Base-by-base conservation (phyloP, 257 asterid genomes). In the Penstemon barbatus region DNA sequence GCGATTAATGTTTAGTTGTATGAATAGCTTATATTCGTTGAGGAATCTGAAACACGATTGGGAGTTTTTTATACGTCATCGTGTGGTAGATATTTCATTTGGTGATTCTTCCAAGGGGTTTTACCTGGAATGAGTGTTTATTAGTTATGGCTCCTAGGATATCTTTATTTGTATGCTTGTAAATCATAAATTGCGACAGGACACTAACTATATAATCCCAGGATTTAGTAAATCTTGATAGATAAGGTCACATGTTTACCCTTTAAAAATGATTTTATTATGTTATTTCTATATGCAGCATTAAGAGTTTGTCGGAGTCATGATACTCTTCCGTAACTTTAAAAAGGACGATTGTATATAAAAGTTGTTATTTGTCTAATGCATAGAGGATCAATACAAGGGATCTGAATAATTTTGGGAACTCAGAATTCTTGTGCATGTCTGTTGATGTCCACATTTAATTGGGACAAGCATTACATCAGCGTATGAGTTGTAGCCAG, bases 41-140 rank as follows among this genome's bases (percentile, higher is more conserved):
- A 66, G 67, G 74, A 57, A 63, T 72, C 72, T 42, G 45, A 52
- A 58, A 58, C 39, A n/a, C 41, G n/a, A 48, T 52, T 49, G 46
- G 61, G 50, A 58, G 39, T 15, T 55, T 64, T 10, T 15, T 19
- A 15, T 41, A 18, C 5, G 6, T 10, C 36, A 18, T 38, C 33
- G 60, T 45, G 63, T 33, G 0, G n/a, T 33, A 46, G 46, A 10
- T 55, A 7, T 40, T 6, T 45, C 8, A 13, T 53, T 53, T 37
- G 15, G 57, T 6, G 33, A 2, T 25, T 25, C 33, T 25, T 25
- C 33, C 1, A 25, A 25, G 33, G 33, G 33, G 33, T 25, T 25
- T 25, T 25, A 25, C 33, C 33, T 25, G 33, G 33, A 25, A 25
- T 25, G 33, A 25, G 60, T 12, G 18, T 11, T 3, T 46, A 4